Conservation (phyloP, 768 basidiomycete species). For the Tulasnella sp. region DNA sequence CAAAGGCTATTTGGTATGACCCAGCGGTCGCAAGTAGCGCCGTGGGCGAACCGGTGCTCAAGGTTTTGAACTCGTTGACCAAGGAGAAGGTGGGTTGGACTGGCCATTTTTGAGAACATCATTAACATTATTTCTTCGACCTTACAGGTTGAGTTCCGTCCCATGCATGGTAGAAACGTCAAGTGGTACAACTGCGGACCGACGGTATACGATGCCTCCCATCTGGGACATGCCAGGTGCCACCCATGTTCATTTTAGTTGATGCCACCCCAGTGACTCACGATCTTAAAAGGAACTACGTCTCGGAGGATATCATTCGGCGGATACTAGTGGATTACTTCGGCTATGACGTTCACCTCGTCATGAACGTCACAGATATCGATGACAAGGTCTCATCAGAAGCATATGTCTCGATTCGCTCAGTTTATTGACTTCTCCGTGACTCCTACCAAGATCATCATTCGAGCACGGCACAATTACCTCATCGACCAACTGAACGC, state of each 20-base stretch:
- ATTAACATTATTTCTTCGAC: not conserved
- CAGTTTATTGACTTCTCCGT: not conserved
- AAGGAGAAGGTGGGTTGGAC: slow-evolving; percentile 57
- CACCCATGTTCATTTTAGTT: slow-evolving; percentile 7
- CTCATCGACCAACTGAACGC: slow-evolving; percentile 51
- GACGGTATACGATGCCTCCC: slow-evolving; percentile 95
- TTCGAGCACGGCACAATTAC: slow-evolving; percentile 67
- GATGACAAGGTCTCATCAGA: slow-evolving; percentile 76
- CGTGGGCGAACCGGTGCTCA: slow-evolving; percentile 53
- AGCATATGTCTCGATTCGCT: not conserved
- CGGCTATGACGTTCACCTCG: slow-evolving; percentile 94
- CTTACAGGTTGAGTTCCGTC: slow-evolving; percentile 61
- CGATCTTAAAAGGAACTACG: slow-evolving; percentile 63
- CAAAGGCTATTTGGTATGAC: slow-evolving; percentile 11
- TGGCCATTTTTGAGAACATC: not conserved
- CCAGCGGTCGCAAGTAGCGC: not conserved
- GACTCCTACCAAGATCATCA: slow-evolving; percentile 59
- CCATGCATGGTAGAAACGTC: slow-evolving; percentile 48
- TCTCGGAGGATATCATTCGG: slow-evolving; percentile 84
- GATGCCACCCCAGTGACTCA: slow-evolving; percentile 14
- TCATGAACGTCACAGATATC: slow-evolving; percentile 99
- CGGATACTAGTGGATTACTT: slow-evolving; percentile 92
- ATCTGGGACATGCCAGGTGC: slow-evolving; percentile 99
- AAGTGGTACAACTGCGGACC: slow-evolving; percentile 99
- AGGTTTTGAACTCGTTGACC: slow-evolving; percentile 89